Base-by-base conservation (phyloP, 2,329 filamentous ascomycete species). In the Ilyonectria sp. region DNA sequence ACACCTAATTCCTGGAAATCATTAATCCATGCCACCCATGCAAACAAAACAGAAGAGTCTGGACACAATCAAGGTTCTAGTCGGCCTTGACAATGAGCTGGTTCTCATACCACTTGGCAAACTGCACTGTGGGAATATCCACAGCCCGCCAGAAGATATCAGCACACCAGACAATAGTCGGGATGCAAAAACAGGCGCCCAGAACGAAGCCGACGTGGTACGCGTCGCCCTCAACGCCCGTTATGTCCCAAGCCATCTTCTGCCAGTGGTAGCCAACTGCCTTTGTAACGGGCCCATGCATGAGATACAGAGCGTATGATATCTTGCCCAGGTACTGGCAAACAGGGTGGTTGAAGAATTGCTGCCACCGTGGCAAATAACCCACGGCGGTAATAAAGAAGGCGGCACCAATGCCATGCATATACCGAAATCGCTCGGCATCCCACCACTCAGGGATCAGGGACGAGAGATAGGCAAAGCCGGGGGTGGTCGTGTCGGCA, bases 251-350 rank as follows among this genome's bases (percentile, higher is more conserved):
- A 1, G 82, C 85, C 78, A 83, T 82, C 37, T 81, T 82, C 73
- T 89, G 82, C 65, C 85, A 83, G 37, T 83, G 80, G 71, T 88
- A 89, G 11, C 87, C 87, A 19, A 86, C 71, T 2, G 84, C 83
- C 71, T 89, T 87, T 74, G 86, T 82, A 2, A 86, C 82, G 4
- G 87, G 86, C 1, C 88, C 87, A 74, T 91, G 89, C 81, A 90
- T 86, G 15, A 91, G 83, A 76, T 91, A 91, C 29, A 91, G 75
- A 56, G 87, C 85, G 74, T 89, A 91, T 59, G 87, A 90, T 70
- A 91, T 86, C 74, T 85, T 85, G 65, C 89, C 89, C 6, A 91
- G 79, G 77, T 90, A 91, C 74, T 89, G 87, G 3, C 89, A 80
- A 17, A 82, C 71, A 2, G 78, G 73, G 1, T 81, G 79, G 73